Conservation (phyloP, 208 protist species). For the Trypanosoma scelopori region DNA sequence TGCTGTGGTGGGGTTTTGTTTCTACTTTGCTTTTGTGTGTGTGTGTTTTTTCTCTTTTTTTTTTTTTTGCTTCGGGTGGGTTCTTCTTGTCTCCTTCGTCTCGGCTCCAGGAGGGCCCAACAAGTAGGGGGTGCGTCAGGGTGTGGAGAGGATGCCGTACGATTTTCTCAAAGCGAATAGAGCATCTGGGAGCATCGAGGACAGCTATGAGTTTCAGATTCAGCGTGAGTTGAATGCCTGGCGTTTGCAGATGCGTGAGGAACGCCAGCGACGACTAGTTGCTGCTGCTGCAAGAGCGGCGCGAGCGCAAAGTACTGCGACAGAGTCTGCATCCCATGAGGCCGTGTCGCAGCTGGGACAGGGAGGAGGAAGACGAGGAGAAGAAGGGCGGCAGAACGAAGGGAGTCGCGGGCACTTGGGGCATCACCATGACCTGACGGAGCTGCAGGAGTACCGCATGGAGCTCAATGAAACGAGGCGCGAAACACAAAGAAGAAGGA, state of each 20-base stretch:
- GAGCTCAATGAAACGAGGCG: constrained; percentile 28
- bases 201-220: constrained; percentile 23
- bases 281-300: constrained; percentile 8
- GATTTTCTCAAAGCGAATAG: constrained; percentile 18
- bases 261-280: constrained; percentile 28
- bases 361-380: not conserved
- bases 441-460: constrained; percentile 30
- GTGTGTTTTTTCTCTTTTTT: not conserved
- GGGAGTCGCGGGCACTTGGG: not conserved
- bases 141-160: constrained; percentile 17
- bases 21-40: not conserved
- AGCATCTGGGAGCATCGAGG: not conserved
- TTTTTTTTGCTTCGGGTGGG: constrained; percentile 19
- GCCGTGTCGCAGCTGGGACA: not conserved
- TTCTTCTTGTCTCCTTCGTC: not conserved
- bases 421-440: not conserved
- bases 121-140: not conserved
- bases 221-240: constrained; percentile 30
- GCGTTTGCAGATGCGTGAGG: constrained; percentile 38
- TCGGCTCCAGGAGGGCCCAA: not conserved
- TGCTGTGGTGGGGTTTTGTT: not conserved
- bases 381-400: not conserved
- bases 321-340: not conserved
- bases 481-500: not conserved
- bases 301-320: constrained; percentile 1